Conservation (phyloP, 2,329 filamentous ascomycete species). For the Shiraia bambusicola region DNA sequence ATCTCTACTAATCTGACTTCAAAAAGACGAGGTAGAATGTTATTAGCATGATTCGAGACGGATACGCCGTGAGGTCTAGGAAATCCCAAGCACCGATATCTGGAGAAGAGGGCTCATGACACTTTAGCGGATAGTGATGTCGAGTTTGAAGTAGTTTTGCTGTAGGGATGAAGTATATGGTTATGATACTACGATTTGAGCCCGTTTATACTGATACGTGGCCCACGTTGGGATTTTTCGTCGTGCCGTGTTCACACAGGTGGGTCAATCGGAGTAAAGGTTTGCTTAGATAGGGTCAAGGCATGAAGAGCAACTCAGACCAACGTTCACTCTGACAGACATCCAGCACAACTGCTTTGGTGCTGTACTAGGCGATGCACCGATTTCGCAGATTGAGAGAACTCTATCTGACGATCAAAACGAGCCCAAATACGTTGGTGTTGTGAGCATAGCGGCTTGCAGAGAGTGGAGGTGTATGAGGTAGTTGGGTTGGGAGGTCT, state of each 20-base stretch:
- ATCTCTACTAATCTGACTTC: no score
- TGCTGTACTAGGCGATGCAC: slow-evolving; percentile 7
- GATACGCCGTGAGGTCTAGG: no score
- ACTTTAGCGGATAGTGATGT: no score
- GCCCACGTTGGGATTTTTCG: slow-evolving; percentile 14
- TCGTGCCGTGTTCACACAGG: slow-evolving; percentile 23
- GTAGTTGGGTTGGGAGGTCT: slow-evolving; percentile 31
- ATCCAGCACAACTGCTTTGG: slow-evolving; percentile 9
- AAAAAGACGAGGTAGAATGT: no score
- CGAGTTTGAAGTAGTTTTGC: not conserved
- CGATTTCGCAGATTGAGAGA: slow-evolving; percentile 12
- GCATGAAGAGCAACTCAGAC: slow-evolving; percentile 22
- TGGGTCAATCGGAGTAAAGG: slow-evolving; percentile 36
- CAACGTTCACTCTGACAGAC: slow-evolving; percentile 10
- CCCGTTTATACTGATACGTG: not conserved
- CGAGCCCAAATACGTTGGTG: slow-evolving; percentile 64
- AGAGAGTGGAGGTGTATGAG: slow-evolving; percentile 27
- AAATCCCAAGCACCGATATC: no score
- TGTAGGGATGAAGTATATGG: not conserved
- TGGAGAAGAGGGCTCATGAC: no score
- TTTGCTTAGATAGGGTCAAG: slow-evolving; percentile 32
- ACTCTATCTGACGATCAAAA: slow-evolving; percentile 54
- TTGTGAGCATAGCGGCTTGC: slow-evolving; percentile 39
- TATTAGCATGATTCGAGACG: no score
- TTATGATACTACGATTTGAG: not conserved